Evolutionary conservation across 2,329 filamentous ascomycete genomes (phyloP).

Genomic region (Xylariomycetidae sp.): DNA sequence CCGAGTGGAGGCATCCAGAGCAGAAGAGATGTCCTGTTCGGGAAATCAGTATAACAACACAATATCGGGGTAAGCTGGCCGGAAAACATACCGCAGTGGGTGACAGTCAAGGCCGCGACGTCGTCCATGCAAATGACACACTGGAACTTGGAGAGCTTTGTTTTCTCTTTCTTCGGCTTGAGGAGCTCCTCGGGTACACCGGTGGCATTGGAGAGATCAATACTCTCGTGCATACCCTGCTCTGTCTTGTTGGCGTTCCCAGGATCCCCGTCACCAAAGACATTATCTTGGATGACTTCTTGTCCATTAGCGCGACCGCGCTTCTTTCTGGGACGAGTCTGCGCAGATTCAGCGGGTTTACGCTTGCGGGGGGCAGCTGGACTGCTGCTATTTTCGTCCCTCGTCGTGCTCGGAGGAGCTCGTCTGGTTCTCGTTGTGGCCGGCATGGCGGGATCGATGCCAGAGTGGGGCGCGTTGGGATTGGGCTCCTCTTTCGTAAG

Average conservation of each 20-base stretch:
- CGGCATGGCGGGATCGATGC: constrained; percentile 19
- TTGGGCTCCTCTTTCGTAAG: constrained; percentile 22
- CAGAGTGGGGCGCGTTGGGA: constrained; percentile 8
- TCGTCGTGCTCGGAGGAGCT: constrained; percentile 2
- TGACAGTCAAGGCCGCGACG: constrained; percentile 51
- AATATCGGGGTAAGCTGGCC: constrained; percentile 4
- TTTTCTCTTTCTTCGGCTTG: constrained; percentile 40
- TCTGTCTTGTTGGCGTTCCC: no score
- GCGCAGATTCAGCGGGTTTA: no score
- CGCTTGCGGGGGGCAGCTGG: no score
- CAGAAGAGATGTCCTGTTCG: constrained; percentile 59
- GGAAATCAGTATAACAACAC: constrained; percentile 9
- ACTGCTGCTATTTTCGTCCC: no score
- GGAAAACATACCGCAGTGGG: constrained; percentile 55
- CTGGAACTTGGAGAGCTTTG: constrained; percentile 52
- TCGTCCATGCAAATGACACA: constrained; percentile 65
- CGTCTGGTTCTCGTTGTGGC: constrained; percentile 14
- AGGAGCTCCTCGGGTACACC: constrained; percentile 38
- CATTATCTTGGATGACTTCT: no score
- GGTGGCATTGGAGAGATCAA: constrained; percentile 38
- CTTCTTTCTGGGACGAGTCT: no score
- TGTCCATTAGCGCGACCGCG: no score
- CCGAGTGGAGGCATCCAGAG: constrained; percentile 54
- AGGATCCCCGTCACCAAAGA: no score
- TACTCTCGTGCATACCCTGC: constrained; percentile 26